Evolutionary conservation across 2,329 filamentous ascomycete genomes (phyloP).

Genomic region (Cylindrodendrum hubeiense): DNA sequence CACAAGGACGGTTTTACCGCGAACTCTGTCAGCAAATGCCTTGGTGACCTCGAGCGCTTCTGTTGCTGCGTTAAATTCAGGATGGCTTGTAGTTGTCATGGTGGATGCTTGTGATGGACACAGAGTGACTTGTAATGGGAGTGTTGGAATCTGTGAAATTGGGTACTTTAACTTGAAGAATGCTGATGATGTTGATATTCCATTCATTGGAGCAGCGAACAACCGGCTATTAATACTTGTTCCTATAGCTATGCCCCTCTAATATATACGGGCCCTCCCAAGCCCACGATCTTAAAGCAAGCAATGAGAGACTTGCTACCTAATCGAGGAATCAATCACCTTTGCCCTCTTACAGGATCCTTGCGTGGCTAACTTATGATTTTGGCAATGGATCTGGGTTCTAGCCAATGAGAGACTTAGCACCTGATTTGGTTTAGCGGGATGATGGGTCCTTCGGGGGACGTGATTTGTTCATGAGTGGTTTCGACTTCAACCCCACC

Average conservation of each 20-base stretch:
- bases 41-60: conserved; percentile 34
- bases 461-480: too few relatives aligned
- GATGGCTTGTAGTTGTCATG: conserved; percentile 36
- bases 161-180: background rate
- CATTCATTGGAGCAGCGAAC: background rate
- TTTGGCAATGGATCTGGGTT: background rate
- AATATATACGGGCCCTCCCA: background rate
- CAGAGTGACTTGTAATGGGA: background rate
- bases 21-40: conserved; percentile 40
- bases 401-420: conserved; percentile 26
- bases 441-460: background rate
- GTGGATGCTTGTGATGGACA: background rate
- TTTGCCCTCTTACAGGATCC: background rate
- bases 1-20: conserved; percentile 50
- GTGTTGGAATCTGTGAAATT: background rate
- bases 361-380: background rate
- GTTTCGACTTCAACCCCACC: too few relatives aligned
- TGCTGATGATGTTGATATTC: background rate
- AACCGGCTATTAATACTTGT: conserved; percentile 5
- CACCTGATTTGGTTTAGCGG: conserved; percentile 11
- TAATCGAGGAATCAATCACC: conserved; percentile 9
- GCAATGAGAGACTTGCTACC: conserved; percentile 32
- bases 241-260: background rate
- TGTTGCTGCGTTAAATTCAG: conserved; percentile 36
- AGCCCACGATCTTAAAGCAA: background rate